These are phyloP conservation scores for Prillingera fragicola DNA, from an alignment of 1,284 basidiomycete genomes.

Conservation along the genomic window DNA sequence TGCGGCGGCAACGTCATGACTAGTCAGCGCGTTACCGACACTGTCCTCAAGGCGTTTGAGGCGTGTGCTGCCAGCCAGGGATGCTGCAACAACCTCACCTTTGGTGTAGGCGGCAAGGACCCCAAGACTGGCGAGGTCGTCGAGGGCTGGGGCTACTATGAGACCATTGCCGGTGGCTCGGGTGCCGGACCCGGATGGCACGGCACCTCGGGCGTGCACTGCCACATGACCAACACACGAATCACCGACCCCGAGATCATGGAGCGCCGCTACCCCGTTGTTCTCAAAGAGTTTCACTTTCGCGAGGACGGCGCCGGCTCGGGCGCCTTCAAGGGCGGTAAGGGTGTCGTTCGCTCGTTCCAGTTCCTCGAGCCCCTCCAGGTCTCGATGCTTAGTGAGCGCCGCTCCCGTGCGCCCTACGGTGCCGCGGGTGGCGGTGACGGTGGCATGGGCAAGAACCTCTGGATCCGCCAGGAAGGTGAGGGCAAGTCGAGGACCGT, in stretches of 20 bases:
- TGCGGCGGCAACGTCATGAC: slow-evolving; percentile 71
- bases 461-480: slow-evolving; percentile 43
- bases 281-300: slow-evolving; percentile 74
- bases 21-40: slow-evolving; percentile 88
- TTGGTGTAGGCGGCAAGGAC: slow-evolving; percentile 74
- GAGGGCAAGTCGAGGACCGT: slow-evolving; percentile 55
- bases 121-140: slow-evolving; percentile 63
- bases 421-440: slow-evolving; percentile 28
- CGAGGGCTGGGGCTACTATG: slow-evolving; percentile 64
- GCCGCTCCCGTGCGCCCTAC: slow-evolving; percentile 30
- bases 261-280: slow-evolving; percentile 62
- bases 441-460: slow-evolving; percentile 25
- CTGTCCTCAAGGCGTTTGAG: slow-evolving; percentile 85
- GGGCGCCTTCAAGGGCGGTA: slow-evolving; percentile 75
- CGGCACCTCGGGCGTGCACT: slow-evolving; percentile 78
- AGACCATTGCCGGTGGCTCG: slow-evolving; percentile 71
- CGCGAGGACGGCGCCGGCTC: slow-evolving; percentile 69
- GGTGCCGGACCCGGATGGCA: slow-evolving; percentile 88
- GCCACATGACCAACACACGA: slow-evolving; percentile 92
- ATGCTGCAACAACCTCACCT: slow-evolving; percentile 60
- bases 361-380: slow-evolving; percentile 83
- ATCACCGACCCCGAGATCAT: slow-evolving; percentile 67
- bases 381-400: slow-evolving; percentile 60
- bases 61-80: slow-evolving; percentile 92
- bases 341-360: slow-evolving; percentile 80